phyloP scores from a whole-genome alignment of 768 basidiomycete species.

The Boletus insuetus region DNA sequence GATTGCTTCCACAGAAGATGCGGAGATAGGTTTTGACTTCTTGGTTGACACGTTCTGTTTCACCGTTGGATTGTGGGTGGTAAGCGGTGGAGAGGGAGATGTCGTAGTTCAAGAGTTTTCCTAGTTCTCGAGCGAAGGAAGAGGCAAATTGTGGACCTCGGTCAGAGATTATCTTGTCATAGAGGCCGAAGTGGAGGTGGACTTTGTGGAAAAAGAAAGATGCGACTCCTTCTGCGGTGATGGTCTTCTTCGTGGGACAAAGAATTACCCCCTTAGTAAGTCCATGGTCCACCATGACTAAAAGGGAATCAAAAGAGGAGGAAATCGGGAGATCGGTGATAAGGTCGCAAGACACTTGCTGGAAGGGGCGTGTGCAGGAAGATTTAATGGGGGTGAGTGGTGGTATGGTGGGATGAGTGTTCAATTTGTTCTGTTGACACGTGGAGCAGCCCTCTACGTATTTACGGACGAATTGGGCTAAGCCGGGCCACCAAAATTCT shows the following conservation, averaged over 20 bases:
- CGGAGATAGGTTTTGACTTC: not conserved
- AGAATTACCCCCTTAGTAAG: not conserved
- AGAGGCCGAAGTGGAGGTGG: not conserved
- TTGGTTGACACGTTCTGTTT: not conserved
- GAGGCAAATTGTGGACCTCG: not conserved
- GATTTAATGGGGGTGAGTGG: not conserved
- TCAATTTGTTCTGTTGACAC: not conserved
- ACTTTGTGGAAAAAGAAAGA: not conserved
- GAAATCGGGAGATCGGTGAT: not conserved
- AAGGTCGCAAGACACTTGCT: no score
- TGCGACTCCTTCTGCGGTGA: not conserved
- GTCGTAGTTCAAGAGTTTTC: not conserved
- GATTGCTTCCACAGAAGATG: not conserved
- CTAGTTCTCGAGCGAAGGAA: not conserved
- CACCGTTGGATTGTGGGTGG: not conserved
- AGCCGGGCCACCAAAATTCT: not conserved
- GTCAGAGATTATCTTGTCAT: not conserved
- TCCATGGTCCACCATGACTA: not conserved
- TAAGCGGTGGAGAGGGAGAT: not conserved
- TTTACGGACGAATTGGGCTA: not conserved
- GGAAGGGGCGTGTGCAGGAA: not conserved
- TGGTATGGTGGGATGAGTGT: not conserved
- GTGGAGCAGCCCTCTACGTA: not conserved
- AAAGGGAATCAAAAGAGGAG: not conserved
- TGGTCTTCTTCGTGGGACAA: not conserved